A percentile compares a stretch with the other conserved stretches of the same genome.
phyloP scores from a whole-genome alignment of 2,329 filamentous ascomycete genomes.

The Remersonia thermophila region DNA sequence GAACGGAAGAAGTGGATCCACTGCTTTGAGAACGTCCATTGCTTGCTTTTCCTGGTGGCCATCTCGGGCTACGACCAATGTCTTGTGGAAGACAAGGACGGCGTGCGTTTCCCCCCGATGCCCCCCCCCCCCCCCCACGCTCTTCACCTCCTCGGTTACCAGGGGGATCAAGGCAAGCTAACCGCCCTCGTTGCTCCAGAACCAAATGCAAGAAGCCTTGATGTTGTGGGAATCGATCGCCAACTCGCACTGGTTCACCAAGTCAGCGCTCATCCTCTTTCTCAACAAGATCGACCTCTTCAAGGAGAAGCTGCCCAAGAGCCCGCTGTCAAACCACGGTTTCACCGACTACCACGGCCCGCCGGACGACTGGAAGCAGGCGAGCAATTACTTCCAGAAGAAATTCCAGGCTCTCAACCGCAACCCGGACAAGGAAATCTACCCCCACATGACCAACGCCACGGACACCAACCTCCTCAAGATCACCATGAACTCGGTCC shows the following conservation, averaged over 20 bases:
- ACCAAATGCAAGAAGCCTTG: constrained; percentile 82
- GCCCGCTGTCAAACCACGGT: constrained; percentile 58
- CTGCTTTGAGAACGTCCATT: constrained; percentile 89
- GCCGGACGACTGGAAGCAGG: constrained; percentile 57
- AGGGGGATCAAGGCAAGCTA: no score
- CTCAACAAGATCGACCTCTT: constrained; percentile 83
- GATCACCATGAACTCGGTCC: constrained; percentile 75
- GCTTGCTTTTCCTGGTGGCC: constrained; percentile 82
- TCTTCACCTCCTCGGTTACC: no score
- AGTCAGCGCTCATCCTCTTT: constrained; percentile 71
- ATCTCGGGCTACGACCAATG: constrained; percentile 96
- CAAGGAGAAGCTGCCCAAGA: constrained; percentile 59
- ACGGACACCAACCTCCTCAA: constrained; percentile 64
- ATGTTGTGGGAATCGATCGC: constrained; percentile 81
- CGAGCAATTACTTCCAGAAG: constrained; percentile 70
- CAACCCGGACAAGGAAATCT: constrained; percentile 51
- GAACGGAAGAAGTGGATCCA: constrained; percentile 98
- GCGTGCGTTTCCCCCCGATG: constrained; percentile 54
- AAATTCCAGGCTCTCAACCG: constrained; percentile 69
- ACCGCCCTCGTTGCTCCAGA: constrained; percentile 37
- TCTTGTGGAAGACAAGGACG: constrained; percentile 89
- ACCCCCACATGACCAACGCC: constrained; percentile 50
- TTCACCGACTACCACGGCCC: constrained; percentile 71
- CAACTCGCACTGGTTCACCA: constrained; percentile 77
- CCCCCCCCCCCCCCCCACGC: no score